Base-by-base conservation (phyloP, 1,284 basidiomycete genomes). In the Coriolopsis trogii region DNA sequence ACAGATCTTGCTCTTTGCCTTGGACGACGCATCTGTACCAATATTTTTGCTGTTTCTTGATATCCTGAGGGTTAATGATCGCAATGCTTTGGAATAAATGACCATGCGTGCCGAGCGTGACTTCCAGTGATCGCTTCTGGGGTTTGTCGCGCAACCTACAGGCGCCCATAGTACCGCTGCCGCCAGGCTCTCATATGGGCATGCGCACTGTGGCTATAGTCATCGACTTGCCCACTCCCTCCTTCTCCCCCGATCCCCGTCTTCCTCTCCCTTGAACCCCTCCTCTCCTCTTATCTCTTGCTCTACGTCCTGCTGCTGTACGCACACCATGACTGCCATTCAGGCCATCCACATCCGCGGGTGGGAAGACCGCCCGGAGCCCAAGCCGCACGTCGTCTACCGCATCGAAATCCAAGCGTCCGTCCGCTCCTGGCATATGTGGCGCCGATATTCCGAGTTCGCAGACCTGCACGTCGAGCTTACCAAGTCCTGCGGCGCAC, bases 361-460 rank as follows among this genome's bases (percentile, higher is more conserved):
- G 61, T 80, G 82, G 63, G 89, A 91, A 67, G 82, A 87, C 54
- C 83, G 89, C 45, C 64, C 73, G 2, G 63, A 73, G 34, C 85
- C 89, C 62, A 87, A 87, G 63, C 71, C 83, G n/a, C 91, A 95
- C 67, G 78, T 79, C 53, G 91, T 90, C 60, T 95, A 90, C 72
- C 80, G 79, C 53, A 88, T 95, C 63, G 80, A 87, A 55, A 83
- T 95, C 56, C 83, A 87, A 64, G 89, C 89, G 13, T 84, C 91
- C 53, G 87, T 93, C 20, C 86, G 90, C 56, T 88, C 91, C 67
- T 98, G 95, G 95, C 84, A 89, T 38, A 91, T 97, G 75, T 91
- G 90, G 81, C 80, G 90, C 53, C 89, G 95, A 48, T 98, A 97
- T 73, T 95, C 92, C 36, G 94, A 97, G 69, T 98, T 98, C 73